Conservation (phyloP, 306 rosid species). For the Dicorynia guianensis region DNA sequence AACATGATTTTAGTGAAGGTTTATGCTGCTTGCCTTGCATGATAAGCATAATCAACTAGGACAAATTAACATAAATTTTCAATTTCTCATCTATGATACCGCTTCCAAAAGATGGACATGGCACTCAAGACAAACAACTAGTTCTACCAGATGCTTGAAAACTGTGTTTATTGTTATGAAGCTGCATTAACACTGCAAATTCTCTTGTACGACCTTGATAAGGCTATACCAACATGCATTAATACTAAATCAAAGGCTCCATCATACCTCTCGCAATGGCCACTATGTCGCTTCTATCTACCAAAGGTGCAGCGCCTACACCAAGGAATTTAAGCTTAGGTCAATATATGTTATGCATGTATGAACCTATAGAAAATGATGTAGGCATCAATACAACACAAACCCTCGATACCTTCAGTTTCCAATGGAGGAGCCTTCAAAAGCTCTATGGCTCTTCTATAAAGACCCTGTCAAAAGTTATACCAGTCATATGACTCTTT, state of each 20-base stretch:
- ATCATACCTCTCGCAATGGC: constrained; percentile 85
- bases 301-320: constrained; percentile 55
- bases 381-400: constrained; percentile 22
- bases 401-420: constrained; percentile 52
- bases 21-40: neutral
- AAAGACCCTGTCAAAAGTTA: constrained; percentile 74
- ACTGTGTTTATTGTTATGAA: neutral
- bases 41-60: neutral
- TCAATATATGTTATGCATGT: neutral
- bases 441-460: constrained; percentile 73
- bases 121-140: constrained; percentile 5
- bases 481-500: neutral
- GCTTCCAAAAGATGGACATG: neutral
- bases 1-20: neutral
- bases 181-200: constrained; percentile 4
- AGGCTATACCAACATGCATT: neutral
- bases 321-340: constrained; percentile 16
- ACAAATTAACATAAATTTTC: neutral
- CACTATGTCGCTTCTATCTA: constrained; percentile 64
- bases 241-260: constrained; percentile 36
- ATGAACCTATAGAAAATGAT: neutral
- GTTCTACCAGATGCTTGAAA: constrained; percentile 5
- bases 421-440: constrained; percentile 77
- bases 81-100: neutral
- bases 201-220: neutral